A percentile compares a stretch with the other conserved stretches of the same genome.
Conservation (phyloP, 2,329 filamentous ascomycete genomes). For the Phaeosphaeriaceae sp. region DNA sequence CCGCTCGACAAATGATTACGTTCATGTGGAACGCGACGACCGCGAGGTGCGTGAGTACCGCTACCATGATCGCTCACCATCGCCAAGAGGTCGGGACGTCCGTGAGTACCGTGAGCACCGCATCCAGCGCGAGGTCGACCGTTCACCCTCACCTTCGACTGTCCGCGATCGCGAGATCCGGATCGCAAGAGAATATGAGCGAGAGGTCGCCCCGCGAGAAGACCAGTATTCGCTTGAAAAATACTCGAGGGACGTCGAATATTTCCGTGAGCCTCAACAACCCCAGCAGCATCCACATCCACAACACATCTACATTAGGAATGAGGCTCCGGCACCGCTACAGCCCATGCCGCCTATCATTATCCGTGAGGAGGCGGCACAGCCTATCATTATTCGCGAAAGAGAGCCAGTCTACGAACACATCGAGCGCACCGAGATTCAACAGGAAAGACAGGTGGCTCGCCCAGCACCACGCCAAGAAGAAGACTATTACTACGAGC, state of each 20-base stretch:
- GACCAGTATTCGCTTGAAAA: slow-evolving; percentile 53
- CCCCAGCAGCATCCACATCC: slow-evolving; percentile 13
- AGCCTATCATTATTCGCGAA: slow-evolving; percentile 57
- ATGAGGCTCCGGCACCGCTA: slow-evolving; percentile 54
- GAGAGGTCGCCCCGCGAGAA: slow-evolving; percentile 41
- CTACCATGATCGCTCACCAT: slow-evolving; percentile 46
- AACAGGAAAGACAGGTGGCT: slow-evolving; percentile 56
- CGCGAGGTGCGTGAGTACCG: slow-evolving; percentile 47
- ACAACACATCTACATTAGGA: slow-evolving; percentile 57
- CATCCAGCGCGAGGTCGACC: slow-evolving; percentile 59
- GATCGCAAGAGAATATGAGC: slow-evolving; percentile 40
- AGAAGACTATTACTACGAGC: slow-evolving; percentile 68
- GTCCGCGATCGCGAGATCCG: slow-evolving; percentile 43
- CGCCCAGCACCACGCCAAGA: slow-evolving; percentile 53
- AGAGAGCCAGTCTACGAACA: slow-evolving; percentile 66
- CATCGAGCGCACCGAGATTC: slow-evolving; percentile 62
- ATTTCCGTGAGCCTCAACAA: slow-evolving; percentile 50
- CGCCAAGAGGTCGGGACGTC: slow-evolving; percentile 55
- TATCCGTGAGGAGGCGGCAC: slow-evolving; percentile 58
- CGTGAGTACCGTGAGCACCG: slow-evolving; percentile 58
- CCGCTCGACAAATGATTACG: slow-evolving; percentile 46
- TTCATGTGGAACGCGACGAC: slow-evolving; percentile 43
- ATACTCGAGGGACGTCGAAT: slow-evolving; percentile 62
- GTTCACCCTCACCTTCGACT: slow-evolving; percentile 55
- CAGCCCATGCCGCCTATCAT: slow-evolving; percentile 60